A percentile compares a stretch with the other conserved stretches of the same genome.
phyloP scores from a whole-genome alignment of 2,329 filamentous ascomycete species.

The Sarocladium kiliense region DNA sequence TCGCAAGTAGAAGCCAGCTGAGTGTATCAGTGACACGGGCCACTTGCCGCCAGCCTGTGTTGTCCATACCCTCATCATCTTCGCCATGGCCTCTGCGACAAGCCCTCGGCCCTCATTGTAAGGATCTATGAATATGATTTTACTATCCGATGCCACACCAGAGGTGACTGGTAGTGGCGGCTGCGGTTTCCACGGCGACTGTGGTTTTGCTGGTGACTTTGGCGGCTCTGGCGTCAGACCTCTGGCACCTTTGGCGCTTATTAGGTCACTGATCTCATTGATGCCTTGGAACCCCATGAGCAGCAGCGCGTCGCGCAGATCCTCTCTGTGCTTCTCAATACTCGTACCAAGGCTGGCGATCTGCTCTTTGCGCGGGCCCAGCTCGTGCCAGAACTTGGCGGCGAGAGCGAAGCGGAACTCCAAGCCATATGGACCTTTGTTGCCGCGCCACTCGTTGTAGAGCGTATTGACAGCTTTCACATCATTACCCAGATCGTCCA shows the following conservation, averaged over 20 bases:
- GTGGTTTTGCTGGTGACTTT: no score
- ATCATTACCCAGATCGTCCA: slow-evolving; percentile 16
- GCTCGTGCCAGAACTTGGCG: slow-evolving; percentile 13
- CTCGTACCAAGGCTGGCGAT: background rate
- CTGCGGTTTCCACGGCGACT: no score
- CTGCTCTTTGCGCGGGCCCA: slow-evolving; percentile 3
- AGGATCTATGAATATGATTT: slow-evolving; percentile 22
- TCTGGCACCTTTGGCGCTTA: background rate
- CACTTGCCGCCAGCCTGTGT: slow-evolving; percentile 14
- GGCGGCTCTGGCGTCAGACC: background rate
- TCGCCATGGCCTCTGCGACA: slow-evolving; percentile 17
- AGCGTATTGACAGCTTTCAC: slow-evolving; percentile 16
- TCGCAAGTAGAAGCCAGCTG: slow-evolving; percentile 21
- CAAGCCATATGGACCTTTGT: slow-evolving; percentile 17
- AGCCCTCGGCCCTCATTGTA: slow-evolving; percentile 19
- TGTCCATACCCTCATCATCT: slow-evolving; percentile 13
- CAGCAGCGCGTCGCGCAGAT: background rate
- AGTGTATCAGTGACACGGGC: slow-evolving; percentile 15
- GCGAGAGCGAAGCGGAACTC: slow-evolving; percentile 17
- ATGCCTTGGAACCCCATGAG: slow-evolving; percentile 5
- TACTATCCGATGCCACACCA: slow-evolving; percentile 16
- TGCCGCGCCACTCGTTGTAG: slow-evolving; percentile 16
- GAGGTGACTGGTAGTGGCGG: no score
- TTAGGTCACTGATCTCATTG: background rate
- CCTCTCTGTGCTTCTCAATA: background rate